These are phyloP conservation scores for Alternaria tenuissima DNA, from an alignment of 2,329 filamentous ascomycete genomes.

Conservation along the genomic window DNA sequence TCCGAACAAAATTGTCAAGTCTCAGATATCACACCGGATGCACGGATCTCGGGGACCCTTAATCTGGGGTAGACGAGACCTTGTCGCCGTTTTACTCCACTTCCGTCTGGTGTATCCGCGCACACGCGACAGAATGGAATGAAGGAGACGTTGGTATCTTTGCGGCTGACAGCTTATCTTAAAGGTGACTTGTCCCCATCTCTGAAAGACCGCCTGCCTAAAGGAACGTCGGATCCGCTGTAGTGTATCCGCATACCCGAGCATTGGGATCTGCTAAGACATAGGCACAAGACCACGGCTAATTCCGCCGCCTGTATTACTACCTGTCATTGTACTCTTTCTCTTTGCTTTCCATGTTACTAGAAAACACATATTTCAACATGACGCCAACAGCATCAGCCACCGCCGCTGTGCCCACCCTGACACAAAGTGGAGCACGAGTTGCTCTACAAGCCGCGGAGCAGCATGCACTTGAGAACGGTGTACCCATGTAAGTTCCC, in stretches of 20 bases:
- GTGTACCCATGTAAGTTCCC: constrained; percentile 44
- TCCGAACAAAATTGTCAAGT: constrained; percentile 9
- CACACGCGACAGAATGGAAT: neutral
- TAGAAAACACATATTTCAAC: constrained; percentile 9
- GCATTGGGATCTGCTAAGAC: constrained; percentile 9
- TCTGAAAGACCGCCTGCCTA: constrained; percentile 7
- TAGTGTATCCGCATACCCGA: constrained; percentile 19
- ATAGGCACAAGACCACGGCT: constrained; percentile 15
- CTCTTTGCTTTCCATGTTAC: constrained; percentile 2
- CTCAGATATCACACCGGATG: constrained; percentile 1
- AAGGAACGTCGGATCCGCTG: constrained; percentile 3
- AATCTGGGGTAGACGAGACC: constrained; percentile 12
- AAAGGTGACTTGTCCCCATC: constrained; percentile 6
- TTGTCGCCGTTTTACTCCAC: constrained; percentile 22
- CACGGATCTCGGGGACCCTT: constrained; percentile 2
- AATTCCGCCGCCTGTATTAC: constrained; percentile 3
- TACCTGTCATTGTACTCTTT: constrained; percentile 1
- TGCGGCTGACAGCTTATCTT: constrained; percentile 6
- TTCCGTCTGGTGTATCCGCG: constrained; percentile 22
- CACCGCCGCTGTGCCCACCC: constrained; percentile 32
- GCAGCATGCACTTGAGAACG: constrained; percentile 35
- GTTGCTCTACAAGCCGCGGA: constrained; percentile 41
- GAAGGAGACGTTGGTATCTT: neutral
- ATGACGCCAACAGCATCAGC: constrained; percentile 27
- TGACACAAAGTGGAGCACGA: constrained; percentile 42